These are phyloP conservation scores for Kitagawia praeruptora DNA, from an alignment of 129 eudicot genomes.

Conservation along the genomic window DNA sequence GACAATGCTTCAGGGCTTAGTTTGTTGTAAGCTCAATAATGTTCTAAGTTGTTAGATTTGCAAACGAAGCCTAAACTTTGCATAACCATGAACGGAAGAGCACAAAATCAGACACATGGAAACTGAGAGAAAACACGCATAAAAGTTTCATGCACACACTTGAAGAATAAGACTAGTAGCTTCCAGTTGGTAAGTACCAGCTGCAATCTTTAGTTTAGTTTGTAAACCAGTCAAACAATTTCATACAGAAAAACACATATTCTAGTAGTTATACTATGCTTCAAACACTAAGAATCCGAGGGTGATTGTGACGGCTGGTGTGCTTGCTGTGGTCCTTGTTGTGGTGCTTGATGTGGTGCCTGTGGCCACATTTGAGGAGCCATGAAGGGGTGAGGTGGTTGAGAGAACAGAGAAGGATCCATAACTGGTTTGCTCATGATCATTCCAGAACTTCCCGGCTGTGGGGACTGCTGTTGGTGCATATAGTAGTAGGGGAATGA, in stretches of 20 bases:
- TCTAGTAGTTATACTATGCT: conserved; percentile 5
- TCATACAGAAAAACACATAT: background rate
- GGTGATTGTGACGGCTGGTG: conserved; percentile 36
- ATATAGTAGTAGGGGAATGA: conserved; percentile 54
- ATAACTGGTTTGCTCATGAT: conserved; percentile 42
- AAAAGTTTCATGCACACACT: background rate
- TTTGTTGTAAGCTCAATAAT: background rate
- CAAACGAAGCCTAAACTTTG: background rate
- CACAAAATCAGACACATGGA: background rate
- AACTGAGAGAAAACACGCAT: background rate
- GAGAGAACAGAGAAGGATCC: conserved; percentile 50
- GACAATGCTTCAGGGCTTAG: no score
- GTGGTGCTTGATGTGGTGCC: conserved; percentile 8
- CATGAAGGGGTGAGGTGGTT: conserved; percentile 51
- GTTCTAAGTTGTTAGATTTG: background rate
- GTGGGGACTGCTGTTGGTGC: conserved; percentile 56
- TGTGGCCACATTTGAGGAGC: conserved; percentile 29
- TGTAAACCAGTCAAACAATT: background rate
- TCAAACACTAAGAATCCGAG: conserved; percentile 43
- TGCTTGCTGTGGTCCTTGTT: conserved; percentile 43
- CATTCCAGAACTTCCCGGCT: conserved; percentile 46
- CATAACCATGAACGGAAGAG: background rate
- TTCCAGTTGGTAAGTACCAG: background rate
- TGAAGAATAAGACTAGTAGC: background rate
- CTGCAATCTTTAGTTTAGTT: background rate